Percentiles rank a stretch among this genome's conserved stretches.
Evolutionary conservation across 768 basidiomycete species (phyloP).

Genomic region (Pleurotus platypus): DNA sequence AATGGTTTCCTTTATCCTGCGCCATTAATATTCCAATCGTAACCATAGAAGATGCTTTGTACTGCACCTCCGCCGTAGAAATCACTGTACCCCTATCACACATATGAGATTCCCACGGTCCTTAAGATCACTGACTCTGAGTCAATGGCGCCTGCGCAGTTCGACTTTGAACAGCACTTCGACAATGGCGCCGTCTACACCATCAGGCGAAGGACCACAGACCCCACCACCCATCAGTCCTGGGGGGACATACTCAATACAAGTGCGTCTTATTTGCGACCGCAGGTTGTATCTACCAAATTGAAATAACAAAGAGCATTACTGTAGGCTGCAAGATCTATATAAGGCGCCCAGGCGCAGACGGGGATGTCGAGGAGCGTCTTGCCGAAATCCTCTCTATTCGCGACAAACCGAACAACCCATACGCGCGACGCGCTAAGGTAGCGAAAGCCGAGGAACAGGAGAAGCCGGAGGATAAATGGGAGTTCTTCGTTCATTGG

Average conservation of each 20-base stretch:
- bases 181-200: conserved; percentile 29
- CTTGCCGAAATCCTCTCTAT: conserved; percentile 95
- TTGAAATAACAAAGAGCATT: conserved; percentile 58
- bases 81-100: neutral
- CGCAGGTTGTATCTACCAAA: conserved; percentile 20
- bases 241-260: conserved; percentile 74
- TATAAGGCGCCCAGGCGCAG: conserved; percentile 74
- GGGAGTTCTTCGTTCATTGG: conserved; percentile 98
- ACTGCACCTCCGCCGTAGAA: neutral
- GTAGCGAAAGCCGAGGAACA: conserved; percentile 35
- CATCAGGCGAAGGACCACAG: conserved; percentile 30
- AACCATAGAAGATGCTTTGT: no score
- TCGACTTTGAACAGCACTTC: neutral
- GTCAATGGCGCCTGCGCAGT: neutral
- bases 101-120: neutral
- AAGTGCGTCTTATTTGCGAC: conserved; percentile 43
- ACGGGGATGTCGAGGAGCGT: conserved; percentile 81
- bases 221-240: conserved; percentile 64
- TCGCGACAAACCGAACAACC: conserved; percentile 75
- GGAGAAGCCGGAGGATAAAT: conserved; percentile 68
- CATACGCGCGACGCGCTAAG: conserved; percentile 40
- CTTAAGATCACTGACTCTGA: neutral
- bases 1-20: neutral
- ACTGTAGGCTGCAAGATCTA: conserved; percentile 95
- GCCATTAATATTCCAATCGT: no score